Conservation (phyloP, 1,284 basidiomycete genomes). For the Gymnopus androsaceus region DNA sequence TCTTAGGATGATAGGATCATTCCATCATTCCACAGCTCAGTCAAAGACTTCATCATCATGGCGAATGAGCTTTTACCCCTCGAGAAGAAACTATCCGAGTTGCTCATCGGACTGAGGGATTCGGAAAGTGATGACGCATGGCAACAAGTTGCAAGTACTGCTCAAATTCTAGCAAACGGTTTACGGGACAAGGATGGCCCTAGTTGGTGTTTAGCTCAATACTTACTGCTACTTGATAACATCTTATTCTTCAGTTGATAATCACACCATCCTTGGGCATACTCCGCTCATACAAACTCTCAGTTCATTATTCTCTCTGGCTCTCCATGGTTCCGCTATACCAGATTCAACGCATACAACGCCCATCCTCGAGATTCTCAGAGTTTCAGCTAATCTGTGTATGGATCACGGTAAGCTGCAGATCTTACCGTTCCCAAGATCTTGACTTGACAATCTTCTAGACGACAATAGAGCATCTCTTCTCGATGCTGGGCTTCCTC, state of each 20-base stretch:
- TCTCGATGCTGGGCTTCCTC: conserved; percentile 68
- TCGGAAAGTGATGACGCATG: conserved; percentile 41
- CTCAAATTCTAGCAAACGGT: conserved; percentile 61
- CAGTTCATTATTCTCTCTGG: conserved; percentile 56
- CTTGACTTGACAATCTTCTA: conserved; percentile 15
- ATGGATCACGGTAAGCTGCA: conserved; percentile 71
- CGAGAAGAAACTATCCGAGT: conserved; percentile 33
- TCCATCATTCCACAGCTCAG: too few species aligned
- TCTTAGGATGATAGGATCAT: too few species aligned
- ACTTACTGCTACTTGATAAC: conserved; percentile 18
- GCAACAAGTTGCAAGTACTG: conserved; percentile 51
- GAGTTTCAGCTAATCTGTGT: conserved; percentile 77
- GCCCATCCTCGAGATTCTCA: conserved; percentile 65
- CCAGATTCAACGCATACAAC: conserved; percentile 47
- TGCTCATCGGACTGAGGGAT: conserved; percentile 37
- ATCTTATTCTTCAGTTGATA: conserved; percentile 51
- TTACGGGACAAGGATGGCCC: conserved; percentile 55
- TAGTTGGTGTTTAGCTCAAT: conserved; percentile 32
- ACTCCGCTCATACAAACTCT: conserved; percentile 65
- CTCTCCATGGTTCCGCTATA: conserved; percentile 49
- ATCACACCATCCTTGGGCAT: conserved; percentile 67
- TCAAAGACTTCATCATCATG: background rate
- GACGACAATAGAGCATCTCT: conserved; percentile 71
- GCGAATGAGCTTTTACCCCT: conserved; percentile 29
- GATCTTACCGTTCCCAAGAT: background rate